Evolutionary conservation across 2,329 filamentous ascomycete species (phyloP).

Genomic region (Akanthomyces dipterigenus): DNA sequence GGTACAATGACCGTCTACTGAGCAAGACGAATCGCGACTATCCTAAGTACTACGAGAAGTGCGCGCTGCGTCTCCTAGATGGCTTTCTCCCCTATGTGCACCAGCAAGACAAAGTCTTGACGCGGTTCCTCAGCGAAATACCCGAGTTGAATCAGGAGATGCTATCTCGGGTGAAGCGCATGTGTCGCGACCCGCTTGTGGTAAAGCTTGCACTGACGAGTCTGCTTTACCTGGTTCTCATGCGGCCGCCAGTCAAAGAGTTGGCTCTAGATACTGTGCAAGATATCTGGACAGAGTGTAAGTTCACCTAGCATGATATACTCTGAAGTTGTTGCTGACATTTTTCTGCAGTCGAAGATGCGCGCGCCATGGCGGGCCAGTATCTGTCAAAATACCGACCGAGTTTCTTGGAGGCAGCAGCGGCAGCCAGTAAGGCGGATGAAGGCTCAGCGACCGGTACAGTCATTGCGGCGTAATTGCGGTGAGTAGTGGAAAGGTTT

Average conservation of each 20-base stretch:
- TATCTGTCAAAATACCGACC: constrained; percentile 57
- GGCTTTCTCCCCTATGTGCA: constrained; percentile 89
- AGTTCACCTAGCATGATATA: constrained; percentile 24
- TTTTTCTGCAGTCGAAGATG: constrained; percentile 47
- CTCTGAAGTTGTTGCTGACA: neutral
- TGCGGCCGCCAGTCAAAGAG: constrained; percentile 58
- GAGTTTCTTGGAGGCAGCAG: constrained; percentile 35
- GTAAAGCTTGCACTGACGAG: constrained; percentile 58
- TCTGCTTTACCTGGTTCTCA: constrained; percentile 60
- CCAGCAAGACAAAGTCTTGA: constrained; percentile 79
- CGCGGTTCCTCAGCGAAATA: constrained; percentile 86
- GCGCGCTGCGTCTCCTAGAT: constrained; percentile 75
- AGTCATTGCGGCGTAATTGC: constrained; percentile 23
- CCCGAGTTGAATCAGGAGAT: constrained; percentile 69
- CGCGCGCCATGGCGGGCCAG: constrained; percentile 54
- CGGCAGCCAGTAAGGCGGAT: constrained; percentile 11
- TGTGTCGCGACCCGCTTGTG: constrained; percentile 61
- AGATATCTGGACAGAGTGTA: constrained; percentile 61
- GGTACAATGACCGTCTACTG: constrained; percentile 75
- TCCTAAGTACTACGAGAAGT: constrained; percentile 67
- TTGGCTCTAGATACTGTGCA: constrained; percentile 59
- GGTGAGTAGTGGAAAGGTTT: neutral
- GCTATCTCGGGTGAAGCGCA: constrained; percentile 62
- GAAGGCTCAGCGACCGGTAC: constrained; percentile 18
- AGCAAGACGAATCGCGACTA: constrained; percentile 38